Conservation (phyloP, 768 basidiomycete genomes). For the Pholiota conissans region DNA sequence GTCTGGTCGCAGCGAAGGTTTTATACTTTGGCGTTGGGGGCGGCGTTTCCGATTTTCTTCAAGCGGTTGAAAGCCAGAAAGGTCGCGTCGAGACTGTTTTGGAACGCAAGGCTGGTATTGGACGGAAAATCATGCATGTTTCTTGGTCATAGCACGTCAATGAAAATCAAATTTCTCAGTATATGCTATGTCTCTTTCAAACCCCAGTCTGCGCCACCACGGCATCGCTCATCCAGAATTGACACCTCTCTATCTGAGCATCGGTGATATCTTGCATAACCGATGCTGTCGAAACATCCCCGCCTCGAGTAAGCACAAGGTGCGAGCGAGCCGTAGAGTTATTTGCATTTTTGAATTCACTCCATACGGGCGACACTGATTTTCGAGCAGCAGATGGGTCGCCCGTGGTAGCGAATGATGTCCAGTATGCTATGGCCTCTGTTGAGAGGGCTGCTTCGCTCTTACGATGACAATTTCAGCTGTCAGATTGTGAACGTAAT, state of each 20-base stretch:
- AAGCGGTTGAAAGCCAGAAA: conserved; percentile 41
- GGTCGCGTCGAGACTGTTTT: conserved; percentile 54
- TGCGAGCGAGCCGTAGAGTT: conserved; percentile 12
- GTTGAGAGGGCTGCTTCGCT: conserved; percentile 36
- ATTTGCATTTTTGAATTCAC: conserved; percentile 15
- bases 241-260: conserved; percentile 33
- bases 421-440: conserved; percentile 45
- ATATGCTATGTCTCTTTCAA: conserved; percentile 7
- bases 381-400: conserved; percentile 24
- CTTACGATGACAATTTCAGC: conserved; percentile 14
- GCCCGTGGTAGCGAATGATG: conserved; percentile 37
- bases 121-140: conserved; percentile 41
- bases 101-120: conserved; percentile 69
- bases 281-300: conserved; percentile 22
- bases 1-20: conserved; percentile 88
- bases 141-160: conserved; percentile 11
- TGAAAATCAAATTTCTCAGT: background rate
- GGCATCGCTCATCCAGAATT: conserved; percentile 41
- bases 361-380: conserved; percentile 27
- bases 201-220: conserved; percentile 33
- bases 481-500: background rate
- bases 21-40: conserved; percentile 97
- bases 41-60: conserved; percentile 74
- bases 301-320: conserved; percentile 28
- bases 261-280: conserved; percentile 28